A percentile compares a stretch with the other conserved stretches of the same genome.
Conservation (phyloP, 2,329 filamentous ascomycete species). For the Mycosphaerella arachidis region DNA sequence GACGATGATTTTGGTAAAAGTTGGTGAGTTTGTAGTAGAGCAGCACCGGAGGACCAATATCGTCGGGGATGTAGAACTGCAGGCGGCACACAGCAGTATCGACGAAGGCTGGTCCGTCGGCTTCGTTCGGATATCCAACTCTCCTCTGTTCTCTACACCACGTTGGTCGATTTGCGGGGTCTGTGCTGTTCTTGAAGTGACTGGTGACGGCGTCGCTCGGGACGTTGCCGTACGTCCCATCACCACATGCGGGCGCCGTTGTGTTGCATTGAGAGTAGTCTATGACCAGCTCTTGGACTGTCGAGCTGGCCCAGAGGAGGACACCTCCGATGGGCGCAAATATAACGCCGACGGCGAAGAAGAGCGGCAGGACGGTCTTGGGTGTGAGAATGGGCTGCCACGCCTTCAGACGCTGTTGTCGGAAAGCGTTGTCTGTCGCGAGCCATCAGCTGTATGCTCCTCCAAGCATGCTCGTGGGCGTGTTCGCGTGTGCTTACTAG, state of each 20-base stretch:
- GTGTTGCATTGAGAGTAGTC: slow-evolving; percentile 78
- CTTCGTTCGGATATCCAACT: slow-evolving; percentile 21
- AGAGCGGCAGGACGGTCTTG: slow-evolving; percentile 85
- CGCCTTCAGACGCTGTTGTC: slow-evolving; percentile 94
- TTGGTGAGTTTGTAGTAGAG: slow-evolving; percentile 96
- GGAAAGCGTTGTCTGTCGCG: slow-evolving; percentile 79
- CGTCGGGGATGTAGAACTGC: slow-evolving; percentile 72
- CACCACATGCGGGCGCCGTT: slow-evolving; percentile 46
- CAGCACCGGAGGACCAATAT: slow-evolving; percentile 74
- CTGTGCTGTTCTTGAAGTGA: slow-evolving; percentile 60
- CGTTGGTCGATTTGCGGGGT: slow-evolving; percentile 22
- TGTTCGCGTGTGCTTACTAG: slow-evolving; percentile 56
- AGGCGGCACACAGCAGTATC: slow-evolving; percentile 61
- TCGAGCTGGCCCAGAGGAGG: slow-evolving; percentile 77
- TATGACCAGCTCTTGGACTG: slow-evolving; percentile 82
- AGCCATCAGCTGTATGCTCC: slow-evolving; percentile 18
- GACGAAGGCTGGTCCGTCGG: slow-evolving; percentile 16
- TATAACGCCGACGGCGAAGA: slow-evolving; percentile 85
- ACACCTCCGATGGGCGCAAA: slow-evolving; percentile 90
- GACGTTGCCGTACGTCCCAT: slow-evolving; percentile 46
- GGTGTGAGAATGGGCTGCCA: slow-evolving; percentile 98
- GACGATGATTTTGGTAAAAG: slow-evolving; percentile 97
- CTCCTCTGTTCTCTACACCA: slow-evolving; percentile 26
- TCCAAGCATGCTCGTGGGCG: slow-evolving; percentile 8
- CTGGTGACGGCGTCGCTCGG: slow-evolving; percentile 55